These are phyloP conservation scores for Paulownia fortunei DNA, from an alignment of 257 asterid species.

Conservation along the genomic window DNA sequence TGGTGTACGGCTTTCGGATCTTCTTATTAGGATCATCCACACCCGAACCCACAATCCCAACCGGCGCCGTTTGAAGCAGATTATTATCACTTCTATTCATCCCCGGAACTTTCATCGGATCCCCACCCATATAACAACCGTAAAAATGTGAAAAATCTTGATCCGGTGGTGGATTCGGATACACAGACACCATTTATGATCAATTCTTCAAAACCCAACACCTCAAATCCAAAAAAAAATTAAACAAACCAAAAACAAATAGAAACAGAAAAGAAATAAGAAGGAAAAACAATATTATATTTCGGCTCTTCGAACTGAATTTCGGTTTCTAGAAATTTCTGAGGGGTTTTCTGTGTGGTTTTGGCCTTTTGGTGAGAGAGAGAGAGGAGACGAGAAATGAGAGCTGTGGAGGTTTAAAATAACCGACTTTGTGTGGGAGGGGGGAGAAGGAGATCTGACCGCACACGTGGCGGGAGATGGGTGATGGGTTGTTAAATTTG, in stretches of 20 bases:
- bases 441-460: constrained; percentile 39
- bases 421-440: constrained; percentile 44
- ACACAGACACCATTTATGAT: constrained; percentile 74
- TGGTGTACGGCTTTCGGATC: constrained; percentile 85
- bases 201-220: constrained; percentile 20
- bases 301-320: background rate
- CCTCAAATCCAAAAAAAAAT: background rate
- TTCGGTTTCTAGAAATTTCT: background rate
- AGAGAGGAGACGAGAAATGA: background rate
- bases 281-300: background rate
- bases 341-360: constrained; percentile 22
- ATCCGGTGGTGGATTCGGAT: constrained; percentile 61
- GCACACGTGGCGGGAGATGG: constrained; percentile 50
- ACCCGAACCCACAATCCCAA: constrained; percentile 38
- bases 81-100: constrained; percentile 7
- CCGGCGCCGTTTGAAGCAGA: constrained; percentile 33
- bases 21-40: constrained; percentile 74
- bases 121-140: constrained; percentile 42
- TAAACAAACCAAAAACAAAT: background rate
- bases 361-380: no score
- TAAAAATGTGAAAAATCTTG: constrained; percentile 46
- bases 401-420: constrained; percentile 16
- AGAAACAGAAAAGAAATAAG: background rate
- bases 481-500: constrained; percentile 28
- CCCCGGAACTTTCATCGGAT: constrained; percentile 36